phyloP scores from a whole-genome alignment of 2,329 filamentous ascomycete species.

The Domatiomyces globalis region DNA sequence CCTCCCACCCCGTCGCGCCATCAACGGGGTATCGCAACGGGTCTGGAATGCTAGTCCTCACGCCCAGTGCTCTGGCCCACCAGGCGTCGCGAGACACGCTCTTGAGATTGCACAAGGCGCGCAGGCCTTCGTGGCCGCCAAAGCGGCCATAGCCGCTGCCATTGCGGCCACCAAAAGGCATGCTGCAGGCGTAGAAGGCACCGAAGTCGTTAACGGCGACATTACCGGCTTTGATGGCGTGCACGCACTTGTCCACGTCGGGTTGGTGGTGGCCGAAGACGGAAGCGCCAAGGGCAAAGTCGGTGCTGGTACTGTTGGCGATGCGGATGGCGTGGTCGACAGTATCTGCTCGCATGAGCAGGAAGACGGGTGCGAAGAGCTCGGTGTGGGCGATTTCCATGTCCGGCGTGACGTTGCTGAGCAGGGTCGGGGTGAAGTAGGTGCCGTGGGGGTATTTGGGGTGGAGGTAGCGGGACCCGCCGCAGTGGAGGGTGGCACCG shows the following conservation, averaged over 20 bases:
- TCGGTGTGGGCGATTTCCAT: slow-evolving; percentile 87
- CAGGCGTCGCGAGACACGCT: slow-evolving; percentile 64
- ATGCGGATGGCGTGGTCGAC: slow-evolving; percentile 55
- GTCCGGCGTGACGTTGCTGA: slow-evolving; percentile 70
- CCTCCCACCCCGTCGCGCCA: slow-evolving; percentile 32
- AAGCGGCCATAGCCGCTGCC: slow-evolving; percentile 90
- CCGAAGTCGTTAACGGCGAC: slow-evolving; percentile 93
- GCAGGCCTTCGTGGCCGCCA: slow-evolving; percentile 74
- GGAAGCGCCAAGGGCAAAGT: slow-evolving; percentile 75
- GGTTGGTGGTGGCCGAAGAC: slow-evolving; percentile 63
- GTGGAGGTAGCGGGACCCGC: slow-evolving; percentile 59
- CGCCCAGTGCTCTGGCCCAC: slow-evolving; percentile 39
- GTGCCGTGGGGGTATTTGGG: slow-evolving; percentile 63
- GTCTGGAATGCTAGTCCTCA: slow-evolving; percentile 65
- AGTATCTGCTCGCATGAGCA: slow-evolving; percentile 61
- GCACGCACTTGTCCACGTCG: slow-evolving; percentile 50
- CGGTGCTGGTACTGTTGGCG: slow-evolving; percentile 68
- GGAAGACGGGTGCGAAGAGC: slow-evolving; percentile 83
- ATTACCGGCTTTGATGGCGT: slow-evolving; percentile 67
- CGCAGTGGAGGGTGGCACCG: slow-evolving; percentile 68
- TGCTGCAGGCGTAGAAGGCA: slow-evolving; percentile 78
- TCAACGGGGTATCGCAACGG: slow-evolving; percentile 72
- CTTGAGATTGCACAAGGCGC: slow-evolving; percentile 76
- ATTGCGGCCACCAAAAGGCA: slow-evolving; percentile 73
- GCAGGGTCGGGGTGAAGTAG: slow-evolving; percentile 83